A percentile compares a stretch with the other conserved stretches of the same genome.
Evolutionary conservation across 2,329 filamentous ascomycete genomes (phyloP).

Genomic region (Ilyonectria mors-panacis): DNA sequence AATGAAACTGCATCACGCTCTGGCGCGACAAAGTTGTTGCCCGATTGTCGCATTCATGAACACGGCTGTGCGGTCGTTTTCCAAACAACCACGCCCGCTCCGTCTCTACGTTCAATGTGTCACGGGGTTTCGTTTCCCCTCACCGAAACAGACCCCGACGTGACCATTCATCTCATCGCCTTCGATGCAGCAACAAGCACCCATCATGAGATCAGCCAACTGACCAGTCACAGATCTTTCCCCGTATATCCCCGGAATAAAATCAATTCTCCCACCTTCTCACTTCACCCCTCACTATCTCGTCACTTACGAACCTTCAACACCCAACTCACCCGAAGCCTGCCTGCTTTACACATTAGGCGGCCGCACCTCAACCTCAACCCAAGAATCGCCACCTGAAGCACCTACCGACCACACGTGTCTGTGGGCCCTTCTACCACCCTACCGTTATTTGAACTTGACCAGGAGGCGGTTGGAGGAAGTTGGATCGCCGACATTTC

Average conservation of each 20-base stretch:
- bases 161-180: constrained; percentile 31
- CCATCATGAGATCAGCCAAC: constrained; percentile 37
- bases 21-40: constrained; percentile 22
- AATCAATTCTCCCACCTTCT: constrained; percentile 31
- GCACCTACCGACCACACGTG: constrained; percentile 5
- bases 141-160: constrained; percentile 23
- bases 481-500: constrained; percentile 23
- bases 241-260: constrained; percentile 36
- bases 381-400: constrained; percentile 11
- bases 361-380: constrained; percentile 1
- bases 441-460: constrained; percentile 9
- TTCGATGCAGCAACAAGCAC: constrained; percentile 31
- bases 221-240: constrained; percentile 45
- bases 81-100: constrained; percentile 25
- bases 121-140: constrained; percentile 36
- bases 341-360: constrained; percentile 17
- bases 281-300: constrained; percentile 27
- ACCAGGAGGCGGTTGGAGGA: constrained; percentile 27
- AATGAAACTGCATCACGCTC: constrained; percentile 12
- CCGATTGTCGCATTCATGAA: constrained; percentile 17
- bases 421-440: constrained; percentile 7
- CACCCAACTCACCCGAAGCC: constrained; percentile 4
- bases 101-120: constrained; percentile 24
- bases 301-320: constrained; percentile 9
- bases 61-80: constrained; percentile 25